A percentile compares a stretch with the other conserved stretches of the same genome.
phyloP scores from a whole-genome alignment of 2,329 filamentous ascomycete species.

The Hypoxylon sp. region DNA sequence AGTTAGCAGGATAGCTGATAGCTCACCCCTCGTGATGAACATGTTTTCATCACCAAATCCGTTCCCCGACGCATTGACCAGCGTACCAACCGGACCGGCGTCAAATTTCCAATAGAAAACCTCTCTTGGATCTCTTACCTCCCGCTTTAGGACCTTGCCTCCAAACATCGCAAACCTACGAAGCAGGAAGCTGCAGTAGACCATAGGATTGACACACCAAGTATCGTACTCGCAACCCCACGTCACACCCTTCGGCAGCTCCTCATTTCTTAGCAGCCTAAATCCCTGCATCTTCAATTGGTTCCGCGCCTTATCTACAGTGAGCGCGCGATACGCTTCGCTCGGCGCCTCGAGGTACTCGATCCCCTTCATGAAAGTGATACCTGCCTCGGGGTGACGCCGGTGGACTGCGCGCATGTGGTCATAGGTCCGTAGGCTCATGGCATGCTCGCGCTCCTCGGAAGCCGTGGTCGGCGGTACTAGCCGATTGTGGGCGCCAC shows the following conservation, averaged over 20 bases:
- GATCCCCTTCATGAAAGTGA: conserved; percentile 62
- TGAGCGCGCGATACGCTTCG: conserved; percentile 55
- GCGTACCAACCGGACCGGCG: conserved; percentile 45
- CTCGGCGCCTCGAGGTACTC: conserved; percentile 64
- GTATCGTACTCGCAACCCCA: conserved; percentile 65
- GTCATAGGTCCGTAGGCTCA: conserved; percentile 57
- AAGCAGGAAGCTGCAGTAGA: conserved; percentile 63
- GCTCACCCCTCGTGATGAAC: conserved; percentile 58
- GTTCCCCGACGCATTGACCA: conserved; percentile 61
- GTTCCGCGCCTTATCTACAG: conserved; percentile 45
- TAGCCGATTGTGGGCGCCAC: conserved; percentile 66
- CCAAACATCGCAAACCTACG: conserved; percentile 56
- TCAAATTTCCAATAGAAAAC: conserved; percentile 52
- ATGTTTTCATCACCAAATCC: conserved; percentile 58
- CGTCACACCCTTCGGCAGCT: conserved; percentile 58
- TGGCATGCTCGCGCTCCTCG: conserved; percentile 56
- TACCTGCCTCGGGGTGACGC: conserved; percentile 55
- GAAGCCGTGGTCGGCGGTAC: conserved; percentile 55
- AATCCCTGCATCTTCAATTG: conserved; percentile 55
- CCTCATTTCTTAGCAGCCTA: conserved; percentile 50
- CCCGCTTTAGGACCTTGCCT: conserved; percentile 52
- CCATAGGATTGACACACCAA: conserved; percentile 66
- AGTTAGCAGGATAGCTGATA: neutral
- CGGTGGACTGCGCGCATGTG: conserved; percentile 54
- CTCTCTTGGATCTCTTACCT: conserved; percentile 54